Evolutionary conservation across 305 asterid species (phyloP).

Genomic region (Withania somnifera): DNA sequence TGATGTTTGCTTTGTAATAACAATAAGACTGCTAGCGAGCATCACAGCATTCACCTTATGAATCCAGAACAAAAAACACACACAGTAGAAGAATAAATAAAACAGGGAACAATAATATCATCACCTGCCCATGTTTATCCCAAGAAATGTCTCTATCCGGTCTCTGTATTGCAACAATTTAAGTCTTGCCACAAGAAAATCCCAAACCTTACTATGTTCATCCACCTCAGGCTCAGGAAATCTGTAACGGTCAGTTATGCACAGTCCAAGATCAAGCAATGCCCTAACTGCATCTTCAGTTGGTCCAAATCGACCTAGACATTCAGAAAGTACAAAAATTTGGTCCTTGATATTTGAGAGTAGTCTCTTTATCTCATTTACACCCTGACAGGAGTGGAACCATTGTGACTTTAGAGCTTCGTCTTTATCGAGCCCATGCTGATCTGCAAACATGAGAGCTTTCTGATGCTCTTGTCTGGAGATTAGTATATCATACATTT

Average conservation of each 20-base stretch:
- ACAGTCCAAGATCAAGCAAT: constrained; percentile 66
- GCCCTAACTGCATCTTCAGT: constrained; percentile 74
- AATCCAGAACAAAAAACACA: not conserved
- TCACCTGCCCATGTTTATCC: constrained; percentile 98
- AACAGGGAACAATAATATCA: constrained; percentile 1
- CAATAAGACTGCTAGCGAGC: not conserved
- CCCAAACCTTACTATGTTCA: constrained; percentile 51
- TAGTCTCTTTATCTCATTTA: constrained; percentile 53
- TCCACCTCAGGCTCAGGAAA: constrained; percentile 50
- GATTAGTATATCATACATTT: constrained; percentile 65
- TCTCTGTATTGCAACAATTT: constrained; percentile 70
- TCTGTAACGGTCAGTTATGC: constrained; percentile 49
- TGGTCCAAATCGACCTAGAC: constrained; percentile 62
- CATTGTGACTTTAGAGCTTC: constrained; percentile 82
- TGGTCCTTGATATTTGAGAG: constrained; percentile 60
- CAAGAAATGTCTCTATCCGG: constrained; percentile 89
- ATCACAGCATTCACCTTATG: not conserved
- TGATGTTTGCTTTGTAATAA: not conserved
- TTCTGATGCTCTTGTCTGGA: constrained; percentile 50
- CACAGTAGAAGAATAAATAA: not conserved
- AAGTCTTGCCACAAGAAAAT: constrained; percentile 72
- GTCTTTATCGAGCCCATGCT: constrained; percentile 79
- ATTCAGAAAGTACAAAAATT: constrained; percentile 59
- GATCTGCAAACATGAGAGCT: constrained; percentile 74
- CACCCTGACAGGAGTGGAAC: constrained; percentile 73